A percentile compares a stretch with the other conserved stretches of the same genome.
Evolutionary conservation across 2,329 filamentous ascomycete species (phyloP).

Genomic region (Fusarium scirpi): DNA sequence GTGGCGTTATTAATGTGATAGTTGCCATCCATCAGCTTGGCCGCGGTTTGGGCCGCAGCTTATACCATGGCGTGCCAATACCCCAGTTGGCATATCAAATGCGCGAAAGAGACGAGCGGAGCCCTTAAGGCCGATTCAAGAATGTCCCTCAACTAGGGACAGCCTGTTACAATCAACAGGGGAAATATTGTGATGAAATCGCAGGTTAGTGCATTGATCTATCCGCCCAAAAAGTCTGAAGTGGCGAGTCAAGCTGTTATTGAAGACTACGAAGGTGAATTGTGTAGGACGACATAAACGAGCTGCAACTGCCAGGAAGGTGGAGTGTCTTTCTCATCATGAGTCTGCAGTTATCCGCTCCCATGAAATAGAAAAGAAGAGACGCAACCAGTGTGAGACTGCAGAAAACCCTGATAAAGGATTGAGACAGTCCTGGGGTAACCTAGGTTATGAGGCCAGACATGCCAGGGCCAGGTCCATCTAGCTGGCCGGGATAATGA

Average conservation of each 20-base stretch:
- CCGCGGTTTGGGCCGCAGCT: slow-evolving; percentile 45
- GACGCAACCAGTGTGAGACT: slow-evolving; percentile 27
- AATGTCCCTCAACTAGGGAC: slow-evolving; percentile 25
- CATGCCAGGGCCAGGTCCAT: slow-evolving; percentile 9
- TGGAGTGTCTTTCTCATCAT: slow-evolving; percentile 32
- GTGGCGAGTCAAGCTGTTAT: slow-evolving; percentile 6
- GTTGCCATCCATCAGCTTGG: slow-evolving; percentile 38
- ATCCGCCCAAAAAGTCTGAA: neutral
- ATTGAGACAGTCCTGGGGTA: slow-evolving; percentile 24
- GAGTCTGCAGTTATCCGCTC: slow-evolving; percentile 29
- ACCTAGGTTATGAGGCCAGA: slow-evolving; percentile 34
- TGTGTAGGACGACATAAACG: slow-evolving; percentile 43
- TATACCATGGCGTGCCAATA: slow-evolving; percentile 30
- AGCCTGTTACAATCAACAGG: slow-evolving; percentile 28
- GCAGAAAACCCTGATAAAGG: slow-evolving; percentile 29
- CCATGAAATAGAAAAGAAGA: slow-evolving; percentile 7
- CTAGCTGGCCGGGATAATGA: slow-evolving; percentile 24
- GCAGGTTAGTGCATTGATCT: slow-evolving; percentile 12
- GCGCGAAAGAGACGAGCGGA: slow-evolving; percentile 35
- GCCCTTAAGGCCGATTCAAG: slow-evolving; percentile 30
- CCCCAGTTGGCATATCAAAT: slow-evolving; percentile 21
- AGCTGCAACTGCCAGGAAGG: slow-evolving; percentile 33
- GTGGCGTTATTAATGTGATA: slow-evolving; percentile 41
- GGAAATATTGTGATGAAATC: slow-evolving; percentile 27
- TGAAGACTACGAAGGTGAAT: slow-evolving; percentile 13